Evolutionary conservation across 352 stramenopile species (phyloP).

Genomic region (Pythium phragmiticola): DNA sequence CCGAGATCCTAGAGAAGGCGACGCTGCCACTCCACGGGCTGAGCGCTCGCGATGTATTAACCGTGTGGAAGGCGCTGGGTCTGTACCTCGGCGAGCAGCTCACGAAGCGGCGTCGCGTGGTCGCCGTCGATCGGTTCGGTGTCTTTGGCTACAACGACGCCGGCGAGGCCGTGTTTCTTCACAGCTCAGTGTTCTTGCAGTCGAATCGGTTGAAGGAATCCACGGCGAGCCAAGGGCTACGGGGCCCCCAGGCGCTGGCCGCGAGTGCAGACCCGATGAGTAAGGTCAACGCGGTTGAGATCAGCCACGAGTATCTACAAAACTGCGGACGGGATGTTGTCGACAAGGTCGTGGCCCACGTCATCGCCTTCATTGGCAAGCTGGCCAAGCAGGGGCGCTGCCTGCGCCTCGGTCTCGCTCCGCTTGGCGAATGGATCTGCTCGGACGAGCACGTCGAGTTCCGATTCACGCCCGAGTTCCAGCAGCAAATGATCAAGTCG

Average conservation of each 20-base stretch:
- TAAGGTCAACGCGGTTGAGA: slow-evolving; percentile 27
- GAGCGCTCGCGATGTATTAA: slow-evolving; percentile 30
- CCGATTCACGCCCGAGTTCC: slow-evolving; percentile 38
- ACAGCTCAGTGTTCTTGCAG: slow-evolving; percentile 41
- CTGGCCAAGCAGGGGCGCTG: slow-evolving; percentile 41
- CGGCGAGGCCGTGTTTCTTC: slow-evolving; percentile 39
- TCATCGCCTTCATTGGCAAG: slow-evolving; percentile 39
- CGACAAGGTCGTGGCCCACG: slow-evolving; percentile 35
- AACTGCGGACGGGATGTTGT: slow-evolving; percentile 47
- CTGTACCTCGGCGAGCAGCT: slow-evolving; percentile 38
- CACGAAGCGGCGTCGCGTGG: slow-evolving; percentile 19
- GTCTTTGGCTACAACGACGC: slow-evolving; percentile 40
- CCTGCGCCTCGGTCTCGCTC: slow-evolving; percentile 39
- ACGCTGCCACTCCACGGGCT: slow-evolving; percentile 38
- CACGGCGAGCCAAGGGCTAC: slow-evolving; percentile 23
- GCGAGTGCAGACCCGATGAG: slow-evolving; percentile 22
- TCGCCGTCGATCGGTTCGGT: slow-evolving; percentile 38
- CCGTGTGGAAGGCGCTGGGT: slow-evolving; percentile 42
- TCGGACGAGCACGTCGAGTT: slow-evolving; percentile 35
- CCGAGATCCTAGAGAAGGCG: slow-evolving; percentile 42
- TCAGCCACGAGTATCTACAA: slow-evolving; percentile 35
- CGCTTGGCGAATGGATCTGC: slow-evolving; percentile 59
- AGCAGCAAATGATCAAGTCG: slow-evolving; percentile 26
- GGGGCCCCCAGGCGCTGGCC: slow-evolving; percentile 29
- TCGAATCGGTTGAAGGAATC: slow-evolving; percentile 43